Conservation (phyloP, 106 monocot genomes). For the Amphibolis antarctica region DNA sequence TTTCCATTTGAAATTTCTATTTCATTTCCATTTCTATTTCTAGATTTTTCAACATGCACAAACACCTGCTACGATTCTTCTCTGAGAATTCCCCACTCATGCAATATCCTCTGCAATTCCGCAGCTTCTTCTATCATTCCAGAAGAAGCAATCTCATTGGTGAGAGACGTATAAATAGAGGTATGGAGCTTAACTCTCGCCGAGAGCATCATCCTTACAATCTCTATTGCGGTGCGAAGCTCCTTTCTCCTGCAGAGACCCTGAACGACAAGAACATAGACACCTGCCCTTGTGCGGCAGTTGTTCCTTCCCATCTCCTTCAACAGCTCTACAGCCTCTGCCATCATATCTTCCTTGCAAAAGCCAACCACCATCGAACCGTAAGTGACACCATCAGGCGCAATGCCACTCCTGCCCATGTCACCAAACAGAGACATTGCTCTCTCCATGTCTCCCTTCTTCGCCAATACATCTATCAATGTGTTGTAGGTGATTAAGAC, state of each 20-base stretch:
- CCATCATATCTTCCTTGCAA: constrained; percentile 43
- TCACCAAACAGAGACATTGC: constrained; percentile 60
- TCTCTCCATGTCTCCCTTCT: constrained; percentile 36
- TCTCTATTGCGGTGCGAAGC: constrained; percentile 36
- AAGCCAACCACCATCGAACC: constrained; percentile 61
- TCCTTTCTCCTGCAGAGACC: constrained; percentile 43
- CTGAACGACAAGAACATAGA: constrained; percentile 45
- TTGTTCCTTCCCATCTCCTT: constrained; percentile 35
- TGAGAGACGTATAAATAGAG: constrained; percentile 33
- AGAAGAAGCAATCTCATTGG: constrained; percentile 37
- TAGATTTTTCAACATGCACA: background rate
- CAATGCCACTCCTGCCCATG: constrained; percentile 46
- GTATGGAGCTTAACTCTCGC: constrained; percentile 21
- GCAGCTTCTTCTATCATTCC: constrained; percentile 47
- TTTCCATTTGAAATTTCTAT: too few relatives aligned
- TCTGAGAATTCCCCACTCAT: constrained; percentile 35
- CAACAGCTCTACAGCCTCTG: constrained; percentile 48
- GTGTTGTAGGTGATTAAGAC: constrained; percentile 57
- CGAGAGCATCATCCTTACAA: constrained; percentile 51
- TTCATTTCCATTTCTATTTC: too few relatives aligned
- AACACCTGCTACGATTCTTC: background rate
- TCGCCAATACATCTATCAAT: constrained; percentile 54
- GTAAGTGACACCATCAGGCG: constrained; percentile 72
- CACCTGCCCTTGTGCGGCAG: constrained; percentile 40
- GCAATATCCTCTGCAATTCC: constrained; percentile 30